Evolutionary conservation across 1,139 yeast species (phyloP), one percentile per base, ranked within the genome.

Genomic region (Torulaspora pretoriensis): DNA sequence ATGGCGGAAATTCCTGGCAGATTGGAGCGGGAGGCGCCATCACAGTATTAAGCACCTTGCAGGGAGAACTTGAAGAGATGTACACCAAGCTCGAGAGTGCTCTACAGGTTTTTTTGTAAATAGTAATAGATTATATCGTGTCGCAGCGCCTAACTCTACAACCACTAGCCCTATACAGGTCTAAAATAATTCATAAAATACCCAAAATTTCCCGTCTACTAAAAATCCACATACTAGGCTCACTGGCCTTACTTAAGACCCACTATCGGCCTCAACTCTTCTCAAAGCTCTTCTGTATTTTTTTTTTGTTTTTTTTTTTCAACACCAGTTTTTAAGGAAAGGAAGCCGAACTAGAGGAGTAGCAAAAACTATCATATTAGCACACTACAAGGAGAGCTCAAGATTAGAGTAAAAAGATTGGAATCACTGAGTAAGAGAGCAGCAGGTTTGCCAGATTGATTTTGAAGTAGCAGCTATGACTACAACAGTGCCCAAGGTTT

Each of bases 21-120:
- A 79, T 92, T 47, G 99, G 99, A 2, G 98, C 98, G 7, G 99
- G 99, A 8, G 99, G 99, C 7, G 99, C 98, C 25, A 83, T 94
- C 46, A 92, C 98, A 0, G 94, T 89, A 2, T 70, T 94, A 48
- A 87, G 96, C 62, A 81, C 88, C 22, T 72, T 74, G 7, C 77
- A 77, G 16, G 92, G 81, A 2, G 99, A 94, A 65, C 88, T 95
- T 87, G 90, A 88, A 29, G 99, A 94, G 63, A 85, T 94, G 96
- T 67, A 74, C 45, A 70, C 85, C 22, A 94, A 94, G 63, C 70
- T 92, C 28, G 78, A 80, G 38, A 81, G 94, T 61, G 95, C 95
- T 9, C 65, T 85, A 42, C 89, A 81, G 55, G 77, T 82, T 8
- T 83, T 85, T 52, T 31, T 24, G 24, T 39, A 35, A 29, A 29